phyloP scores from a whole-genome alignment of 2,329 filamentous ascomycete genomes.

The Penicillium rolfsii region DNA sequence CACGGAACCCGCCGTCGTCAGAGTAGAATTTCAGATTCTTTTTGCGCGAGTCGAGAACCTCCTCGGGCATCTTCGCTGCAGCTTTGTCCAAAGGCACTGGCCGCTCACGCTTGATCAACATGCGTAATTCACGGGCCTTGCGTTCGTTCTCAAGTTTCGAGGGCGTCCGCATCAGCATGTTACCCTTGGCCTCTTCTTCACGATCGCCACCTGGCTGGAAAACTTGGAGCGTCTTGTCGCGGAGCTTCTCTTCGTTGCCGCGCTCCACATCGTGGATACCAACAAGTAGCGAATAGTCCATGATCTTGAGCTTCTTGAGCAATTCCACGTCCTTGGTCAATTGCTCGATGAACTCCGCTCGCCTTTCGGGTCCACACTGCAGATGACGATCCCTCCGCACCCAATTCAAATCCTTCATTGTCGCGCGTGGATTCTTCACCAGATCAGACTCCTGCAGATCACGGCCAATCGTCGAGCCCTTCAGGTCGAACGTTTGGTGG shows the following conservation, averaged over 20 bases:
- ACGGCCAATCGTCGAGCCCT: slow-evolving; percentile 91
- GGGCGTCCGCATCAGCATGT: slow-evolving; percentile 80
- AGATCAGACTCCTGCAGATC: slow-evolving; percentile 89
- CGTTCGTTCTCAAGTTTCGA: slow-evolving; percentile 90
- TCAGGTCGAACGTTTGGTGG: slow-evolving; percentile 94
- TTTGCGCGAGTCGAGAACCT: slow-evolving; percentile 74
- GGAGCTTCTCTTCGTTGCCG: slow-evolving; percentile 93
- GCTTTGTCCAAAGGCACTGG: slow-evolving; percentile 90
- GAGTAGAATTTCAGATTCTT: slow-evolving; percentile 81
- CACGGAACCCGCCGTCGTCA: slow-evolving; percentile 89
- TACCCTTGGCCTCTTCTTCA: slow-evolving; percentile 63
- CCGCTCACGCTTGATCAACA: slow-evolving; percentile 90
- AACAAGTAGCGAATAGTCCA: slow-evolving; percentile 96
- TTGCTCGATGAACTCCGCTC: slow-evolving; percentile 84
- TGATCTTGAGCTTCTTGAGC: slow-evolving; percentile 87
- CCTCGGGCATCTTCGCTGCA: slow-evolving; percentile 83
- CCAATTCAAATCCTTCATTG: slow-evolving; percentile 97
- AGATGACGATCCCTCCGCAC: slow-evolving; percentile 80
- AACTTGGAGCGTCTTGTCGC: slow-evolving; percentile 85
- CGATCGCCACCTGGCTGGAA: slow-evolving; percentile 84
- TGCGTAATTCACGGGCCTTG: slow-evolving; percentile 85
- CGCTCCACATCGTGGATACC: slow-evolving; percentile 89
- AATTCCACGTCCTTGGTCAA: slow-evolving; percentile 84
- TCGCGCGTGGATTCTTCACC: slow-evolving; percentile 85
- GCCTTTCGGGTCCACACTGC: slow-evolving; percentile 87